These are phyloP conservation scores for Paulownia fortunei DNA, from an alignment of 257 asterid genomes.

Conservation along the genomic window DNA sequence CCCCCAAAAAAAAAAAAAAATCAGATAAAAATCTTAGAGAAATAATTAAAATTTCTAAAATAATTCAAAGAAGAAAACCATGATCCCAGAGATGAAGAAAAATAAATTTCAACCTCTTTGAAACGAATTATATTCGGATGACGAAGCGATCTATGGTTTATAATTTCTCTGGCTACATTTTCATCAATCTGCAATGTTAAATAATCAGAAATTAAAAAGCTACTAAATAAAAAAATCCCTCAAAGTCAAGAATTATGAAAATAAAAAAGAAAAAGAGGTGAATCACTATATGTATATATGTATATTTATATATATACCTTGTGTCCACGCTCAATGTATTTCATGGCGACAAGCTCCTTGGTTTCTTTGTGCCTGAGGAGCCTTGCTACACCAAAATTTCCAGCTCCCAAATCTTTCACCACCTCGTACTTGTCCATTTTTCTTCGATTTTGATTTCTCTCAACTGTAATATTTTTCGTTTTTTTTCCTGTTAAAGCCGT, in stretches of 20 bases:
- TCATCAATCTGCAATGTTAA: constrained; percentile 66
- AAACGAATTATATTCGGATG: constrained; percentile 88
- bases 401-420: constrained; percentile 81
- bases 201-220: neutral
- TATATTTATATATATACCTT: constrained; percentile 42
- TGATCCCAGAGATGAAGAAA: too few species aligned
- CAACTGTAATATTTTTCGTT: neutral
- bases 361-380: constrained; percentile 73
- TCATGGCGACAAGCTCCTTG: constrained; percentile 83
- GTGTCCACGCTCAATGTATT: constrained; percentile 76
- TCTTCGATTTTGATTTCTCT: neutral
- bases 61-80: neutral
- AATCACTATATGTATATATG: too few species aligned
- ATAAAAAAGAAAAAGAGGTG: neutral
- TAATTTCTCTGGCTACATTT: constrained; percentile 82
- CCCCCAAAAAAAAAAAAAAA: neutral
- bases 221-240: neutral
- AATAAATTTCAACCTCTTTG: constrained; percentile 57
- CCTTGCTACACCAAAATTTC: constrained; percentile 84
- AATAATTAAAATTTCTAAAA: neutral
- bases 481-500: neutral
- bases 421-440: constrained; percentile 71
- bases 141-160: constrained; percentile 78
- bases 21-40: neutral
- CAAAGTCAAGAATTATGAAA: neutral